A percentile compares a stretch with the other conserved stretches of the same genome.
phyloP scores from a whole-genome alignment of 176 grass and related monocot genomes.

The Echinochloa phyllopogon region DNA sequence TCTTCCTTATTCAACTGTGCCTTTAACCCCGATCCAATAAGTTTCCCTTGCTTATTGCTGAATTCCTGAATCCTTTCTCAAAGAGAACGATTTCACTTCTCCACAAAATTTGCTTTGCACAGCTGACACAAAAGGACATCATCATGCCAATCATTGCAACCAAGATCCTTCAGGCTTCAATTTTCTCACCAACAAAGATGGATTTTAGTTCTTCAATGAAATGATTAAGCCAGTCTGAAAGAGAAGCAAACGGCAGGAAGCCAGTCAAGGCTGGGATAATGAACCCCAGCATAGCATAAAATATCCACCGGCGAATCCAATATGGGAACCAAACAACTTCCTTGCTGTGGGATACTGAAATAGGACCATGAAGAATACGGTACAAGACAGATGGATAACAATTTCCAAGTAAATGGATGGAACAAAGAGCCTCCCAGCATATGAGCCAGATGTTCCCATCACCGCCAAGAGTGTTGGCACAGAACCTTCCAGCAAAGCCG shows the following conservation, averaged over 20 bases:
- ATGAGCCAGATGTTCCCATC: constrained; percentile 81
- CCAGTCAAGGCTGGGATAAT: constrained; percentile 70
- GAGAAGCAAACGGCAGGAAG: constrained; percentile 84
- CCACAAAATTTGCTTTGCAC: constrained; percentile 1
- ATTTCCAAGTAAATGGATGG: constrained; percentile 77
- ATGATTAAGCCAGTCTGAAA: constrained; percentile 66
- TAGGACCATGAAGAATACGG: constrained; percentile 68
- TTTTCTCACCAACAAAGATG: constrained; percentile 40
- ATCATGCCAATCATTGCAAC: not conserved
- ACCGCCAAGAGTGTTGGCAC: constrained; percentile 71
- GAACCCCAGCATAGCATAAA: constrained; percentile 68
- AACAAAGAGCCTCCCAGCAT: constrained; percentile 79
- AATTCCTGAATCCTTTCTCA: constrained; percentile 17
- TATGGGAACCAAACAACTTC: constrained; percentile 49
- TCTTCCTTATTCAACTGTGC: not conserved
- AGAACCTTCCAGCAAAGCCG: constrained; percentile 78
- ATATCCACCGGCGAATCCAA: constrained; percentile 66
- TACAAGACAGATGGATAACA: constrained; percentile 69
- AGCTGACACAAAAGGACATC: not conserved
- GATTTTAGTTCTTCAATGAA: constrained; percentile 49
- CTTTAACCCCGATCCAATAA: not conserved
- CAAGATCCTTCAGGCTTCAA: constrained; percentile 55
- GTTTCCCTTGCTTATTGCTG: not conserved
- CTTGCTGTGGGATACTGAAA: constrained; percentile 47
- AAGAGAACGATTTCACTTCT: constrained; percentile 25